These are phyloP conservation scores for Cnidoscolus chayamansa DNA, from an alignment of 441 rosid genomes.

Conservation along the genomic window DNA sequence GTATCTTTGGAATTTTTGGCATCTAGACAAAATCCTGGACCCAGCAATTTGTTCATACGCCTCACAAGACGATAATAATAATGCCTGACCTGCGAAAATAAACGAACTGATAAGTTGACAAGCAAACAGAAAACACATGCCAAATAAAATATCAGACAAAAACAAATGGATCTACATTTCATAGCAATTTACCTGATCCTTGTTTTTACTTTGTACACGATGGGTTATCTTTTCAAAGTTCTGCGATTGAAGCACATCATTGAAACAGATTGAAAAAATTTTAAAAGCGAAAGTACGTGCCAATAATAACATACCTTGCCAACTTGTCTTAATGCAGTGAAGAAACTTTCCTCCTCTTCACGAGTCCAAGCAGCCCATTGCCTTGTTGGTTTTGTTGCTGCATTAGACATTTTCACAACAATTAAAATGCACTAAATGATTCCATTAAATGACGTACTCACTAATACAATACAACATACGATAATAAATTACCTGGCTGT, in stretches of 20 bases:
- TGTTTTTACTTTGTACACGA: slow-evolving; percentile 94
- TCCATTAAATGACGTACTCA: slow-evolving; percentile 3
- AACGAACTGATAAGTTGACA: slow-evolving; percentile 18
- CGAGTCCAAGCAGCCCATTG: slow-evolving; percentile 99
- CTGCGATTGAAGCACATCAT: slow-evolving; percentile 41
- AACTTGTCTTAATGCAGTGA: slow-evolving; percentile 95
- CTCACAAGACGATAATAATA: slow-evolving; percentile 94
- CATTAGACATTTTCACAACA: slow-evolving; percentile 17
- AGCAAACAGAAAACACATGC: slow-evolving; percentile 19
- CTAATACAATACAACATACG: slow-evolving; percentile 7
- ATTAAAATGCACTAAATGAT: slow-evolving; percentile 3
- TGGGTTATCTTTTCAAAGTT: slow-evolving; percentile 97
- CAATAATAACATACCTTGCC: slow-evolving; percentile 63
- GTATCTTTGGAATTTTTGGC: slow-evolving; percentile 97
- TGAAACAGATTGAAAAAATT: slow-evolving; percentile 6
- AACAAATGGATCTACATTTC: slow-evolving; percentile 21
- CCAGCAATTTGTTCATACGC: slow-evolving; percentile 96
- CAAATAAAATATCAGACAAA: slow-evolving; percentile 10
- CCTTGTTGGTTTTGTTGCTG: slow-evolving; percentile 83
- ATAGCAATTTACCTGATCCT: slow-evolving; percentile 76
- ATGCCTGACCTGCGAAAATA: slow-evolving; percentile 77
- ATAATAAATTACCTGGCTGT: slow-evolving; percentile 47
- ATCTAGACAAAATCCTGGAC: slow-evolving; percentile 85
- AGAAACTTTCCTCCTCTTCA: slow-evolving; percentile 96
- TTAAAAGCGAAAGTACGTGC: slow-evolving; percentile 6